Evolutionary conservation across 2,329 filamentous ascomycete genomes (phyloP).

Genomic region (Botrytis aclada): DNA sequence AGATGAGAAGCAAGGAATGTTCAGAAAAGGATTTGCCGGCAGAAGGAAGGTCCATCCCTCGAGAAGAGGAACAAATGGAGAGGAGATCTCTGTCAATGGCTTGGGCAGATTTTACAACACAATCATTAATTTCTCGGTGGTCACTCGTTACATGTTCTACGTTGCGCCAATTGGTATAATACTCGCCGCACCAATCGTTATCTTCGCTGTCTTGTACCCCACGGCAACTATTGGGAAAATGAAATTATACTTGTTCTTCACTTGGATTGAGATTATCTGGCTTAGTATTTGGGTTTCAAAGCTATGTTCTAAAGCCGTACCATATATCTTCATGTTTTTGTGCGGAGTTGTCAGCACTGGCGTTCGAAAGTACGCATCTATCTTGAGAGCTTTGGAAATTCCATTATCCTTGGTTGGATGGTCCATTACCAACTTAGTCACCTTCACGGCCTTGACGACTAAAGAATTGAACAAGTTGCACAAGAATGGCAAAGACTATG

Average conservation of each 20-base stretch:
- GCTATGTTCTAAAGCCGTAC: constrained; percentile 58
- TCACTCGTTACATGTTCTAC: constrained; percentile 67
- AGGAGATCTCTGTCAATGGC: constrained; percentile 57
- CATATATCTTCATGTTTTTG: constrained; percentile 64
- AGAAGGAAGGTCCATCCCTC: constrained; percentile 46
- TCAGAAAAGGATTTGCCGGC: constrained; percentile 37
- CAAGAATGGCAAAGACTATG: not conserved
- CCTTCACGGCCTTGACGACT: constrained; percentile 56
- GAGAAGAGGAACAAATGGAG: constrained; percentile 46
- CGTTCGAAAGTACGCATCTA: constrained; percentile 66
- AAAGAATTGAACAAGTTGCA: constrained; percentile 25
- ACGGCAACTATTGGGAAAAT: constrained; percentile 41
- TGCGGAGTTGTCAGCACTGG: constrained; percentile 67
- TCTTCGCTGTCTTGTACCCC: constrained; percentile 38
- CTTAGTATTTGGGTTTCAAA: constrained; percentile 65
- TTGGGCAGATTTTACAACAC: constrained; percentile 65
- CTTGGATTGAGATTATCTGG: constrained; percentile 70
- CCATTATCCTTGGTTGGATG: constrained; percentile 68
- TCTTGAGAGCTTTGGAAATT: constrained; percentile 62
- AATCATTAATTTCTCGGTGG: constrained; percentile 59
- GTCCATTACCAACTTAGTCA: constrained; percentile 60
- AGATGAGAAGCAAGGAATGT: constrained; percentile 34
- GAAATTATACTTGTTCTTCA: constrained; percentile 58
- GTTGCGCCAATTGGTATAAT: constrained; percentile 61
- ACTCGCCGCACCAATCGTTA: constrained; percentile 59